Evolutionary conservation across 2,329 filamentous ascomycete species (phyloP), one percentile per base, ranked within the genome.

Genomic region (Fusarium acutatum): DNA sequence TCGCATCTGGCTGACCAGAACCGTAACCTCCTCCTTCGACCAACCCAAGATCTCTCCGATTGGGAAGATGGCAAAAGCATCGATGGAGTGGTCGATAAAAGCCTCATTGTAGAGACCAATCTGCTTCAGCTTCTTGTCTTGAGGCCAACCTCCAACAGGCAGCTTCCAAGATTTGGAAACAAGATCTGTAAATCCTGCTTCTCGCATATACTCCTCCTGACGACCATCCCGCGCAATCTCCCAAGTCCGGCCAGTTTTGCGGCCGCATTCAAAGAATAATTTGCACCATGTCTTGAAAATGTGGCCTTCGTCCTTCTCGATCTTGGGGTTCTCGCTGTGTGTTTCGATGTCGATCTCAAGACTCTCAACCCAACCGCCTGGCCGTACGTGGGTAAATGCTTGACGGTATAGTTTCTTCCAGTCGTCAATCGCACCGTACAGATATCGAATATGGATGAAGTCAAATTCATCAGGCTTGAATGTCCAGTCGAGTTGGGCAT

Each of bases 381-480:
- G 80, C 68, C 86, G 87, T 32, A 89, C 79, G 67, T 88, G 85
- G 59, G 80, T 81, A 69, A 82, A 89, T 5, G 86, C 80, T 71
- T 89, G 87, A 30, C 80, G 79, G 68, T 92, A 86, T 15, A 92
- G 81, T 22, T 85, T 81, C 30, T 84, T 82, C 82, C 90, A 93
- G 71, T 90, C 86, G 5, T 83, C 80, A 69, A 92, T 87, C 53
- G 86, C 85, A 26, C 91, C 91, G 12, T 84, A 82, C 74, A 92
- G 83, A 73, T 88, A 64, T 6, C 88, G 85, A 6, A 88, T 86
- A 80, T 91, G 90, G 67, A 92, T 86, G 66, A 88, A 87, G 79
- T 92, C 89, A 74, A 91, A 86, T 68, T 83, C 72, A 50, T 85
- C 74, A 6, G 80, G 78, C 24, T 73, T 38, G 43, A 68, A 79